Evolutionary conservation across 2,329 filamentous ascomycete species (phyloP), one percentile per base, ranked within the genome.

Genomic region (Colletotrichum brevisporum): DNA sequence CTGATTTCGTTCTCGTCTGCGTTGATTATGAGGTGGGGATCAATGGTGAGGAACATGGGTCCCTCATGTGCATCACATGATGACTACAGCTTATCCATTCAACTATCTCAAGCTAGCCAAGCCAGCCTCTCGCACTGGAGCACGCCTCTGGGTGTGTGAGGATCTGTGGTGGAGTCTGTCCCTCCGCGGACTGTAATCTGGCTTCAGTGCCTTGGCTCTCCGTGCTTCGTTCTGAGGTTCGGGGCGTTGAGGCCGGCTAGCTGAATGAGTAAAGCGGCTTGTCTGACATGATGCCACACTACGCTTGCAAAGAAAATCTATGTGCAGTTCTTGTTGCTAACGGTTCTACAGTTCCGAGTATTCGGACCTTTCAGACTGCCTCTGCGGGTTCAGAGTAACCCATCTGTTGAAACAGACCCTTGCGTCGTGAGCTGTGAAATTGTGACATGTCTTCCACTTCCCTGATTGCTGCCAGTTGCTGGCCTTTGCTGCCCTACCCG

Each of bases 21-120:
- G 2, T 8, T 10, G 8, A 36, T 10, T 36, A 8, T 10, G 8
- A 8, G 31, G 31, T 36, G 31, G 10, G 10, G 10, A 36, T 36
- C 31, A 36, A 8, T 10, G 31, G 9, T 36, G 31, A 36, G 31
- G 31, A 36, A 36, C 31, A 3, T 10, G 9, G 8, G 10, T 36
- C 31, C 31, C 31, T 9, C 31, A 36, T 36, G 31, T 4, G 31
- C 31, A 36, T 31, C 57, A 77, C 73, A 81, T 88, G 87, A 89
- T 89, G 87, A 89, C 82, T 85, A 85, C 78, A 90, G 90, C 89
- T 89, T 90, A 92, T 92, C 90, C 90, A 92, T 92, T 92, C 90
- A 87, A 91, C 89, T 86, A 92, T 84, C 79, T 86, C 86, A 84
- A 86, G 81, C 82, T 83, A 79, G 84, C 90, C 91, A 84, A 92